Evolutionary conservation across 805 yeast genomes (phyloP).

Genomic region (Ogataea glucozyma): DNA sequence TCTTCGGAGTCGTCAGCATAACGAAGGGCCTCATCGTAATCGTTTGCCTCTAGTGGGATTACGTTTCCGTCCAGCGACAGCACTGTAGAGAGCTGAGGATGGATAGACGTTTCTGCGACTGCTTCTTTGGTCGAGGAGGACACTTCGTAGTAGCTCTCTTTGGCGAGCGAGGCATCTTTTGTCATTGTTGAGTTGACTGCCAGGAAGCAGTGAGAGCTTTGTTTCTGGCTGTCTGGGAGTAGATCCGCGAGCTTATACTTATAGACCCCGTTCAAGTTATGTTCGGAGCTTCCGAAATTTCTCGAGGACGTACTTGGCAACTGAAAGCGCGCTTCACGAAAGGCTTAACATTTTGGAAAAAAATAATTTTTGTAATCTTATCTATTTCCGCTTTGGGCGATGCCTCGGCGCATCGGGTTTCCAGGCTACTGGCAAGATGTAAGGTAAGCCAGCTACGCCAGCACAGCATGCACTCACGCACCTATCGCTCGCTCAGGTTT

Average conservation of each 20-base stretch:
- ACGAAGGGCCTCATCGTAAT: constrained; percentile 39
- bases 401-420: background rate
- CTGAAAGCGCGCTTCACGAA: constrained; percentile 5
- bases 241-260: too few relatives aligned
- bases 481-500: too few relatives aligned
- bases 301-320: too few relatives aligned
- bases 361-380: constrained; percentile 3
- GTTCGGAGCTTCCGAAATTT: too few relatives aligned
- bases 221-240: background rate
- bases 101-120: background rate
- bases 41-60: background rate
- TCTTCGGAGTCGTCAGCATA: constrained; percentile 27
- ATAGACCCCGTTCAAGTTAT: too few relatives aligned
- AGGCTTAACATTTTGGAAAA: background rate
- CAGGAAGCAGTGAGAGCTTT: too few relatives aligned
- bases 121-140: background rate
- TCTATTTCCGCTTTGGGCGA: constrained; percentile 4
- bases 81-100: constrained; percentile 3
- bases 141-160: background rate
- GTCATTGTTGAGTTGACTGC: background rate
- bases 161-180: background rate
- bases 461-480: too few relatives aligned
- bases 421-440: background rate
- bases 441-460: too few relatives aligned
- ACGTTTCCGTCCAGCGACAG: constrained; percentile 5